Percentiles rank a stretch among this genome's conserved stretches.
Conservation (phyloP, 352 stramenopile species). For the Phytopythium delawarense region DNA sequence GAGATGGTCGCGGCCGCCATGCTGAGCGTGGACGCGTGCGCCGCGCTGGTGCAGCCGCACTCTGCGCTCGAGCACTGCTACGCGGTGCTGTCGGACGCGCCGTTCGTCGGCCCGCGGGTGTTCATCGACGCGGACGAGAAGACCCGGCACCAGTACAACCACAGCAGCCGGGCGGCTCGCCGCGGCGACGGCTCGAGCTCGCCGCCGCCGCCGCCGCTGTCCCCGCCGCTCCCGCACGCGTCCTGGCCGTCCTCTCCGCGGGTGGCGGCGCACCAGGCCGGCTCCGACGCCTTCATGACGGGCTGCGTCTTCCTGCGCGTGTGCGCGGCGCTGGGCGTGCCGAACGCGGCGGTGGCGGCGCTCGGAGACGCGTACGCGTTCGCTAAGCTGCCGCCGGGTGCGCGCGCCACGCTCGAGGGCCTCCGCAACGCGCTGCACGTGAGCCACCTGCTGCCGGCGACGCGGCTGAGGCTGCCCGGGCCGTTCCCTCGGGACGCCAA, state of each 20-base stretch:
- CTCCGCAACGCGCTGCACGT: constrained; percentile 51
- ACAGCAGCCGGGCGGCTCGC: not conserved
- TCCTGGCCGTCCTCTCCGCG: constrained; percentile 13
- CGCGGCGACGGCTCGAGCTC: not conserved
- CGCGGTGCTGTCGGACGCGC: constrained; percentile 46
- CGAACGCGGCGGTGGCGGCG: constrained; percentile 41
- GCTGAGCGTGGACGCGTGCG: constrained; percentile 55
- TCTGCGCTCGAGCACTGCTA: constrained; percentile 66
- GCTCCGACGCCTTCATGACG: constrained; percentile 81
- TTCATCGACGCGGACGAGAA: constrained; percentile 14
- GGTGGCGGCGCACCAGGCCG: constrained; percentile 61
- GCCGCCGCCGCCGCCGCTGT: not conserved
- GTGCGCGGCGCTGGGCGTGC: constrained; percentile 49
- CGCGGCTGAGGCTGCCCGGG: constrained; percentile 36
- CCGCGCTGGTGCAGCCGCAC: constrained; percentile 44
- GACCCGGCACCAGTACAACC: constrained; percentile 1
- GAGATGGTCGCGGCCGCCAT: constrained; percentile 61
- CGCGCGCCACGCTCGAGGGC: constrained; percentile 17
- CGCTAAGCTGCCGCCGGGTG: not conserved
- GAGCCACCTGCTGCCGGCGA: constrained; percentile 57
- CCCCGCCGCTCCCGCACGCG: not conserved
- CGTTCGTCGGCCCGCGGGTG: constrained; percentile 60
- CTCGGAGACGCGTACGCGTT: constrained; percentile 14
- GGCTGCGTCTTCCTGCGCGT: constrained; percentile 70
- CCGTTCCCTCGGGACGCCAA: constrained; percentile 32